Base-by-base conservation (phyloP, 257 asterid genomes). In the Galeopsis tetrahit region DNA sequence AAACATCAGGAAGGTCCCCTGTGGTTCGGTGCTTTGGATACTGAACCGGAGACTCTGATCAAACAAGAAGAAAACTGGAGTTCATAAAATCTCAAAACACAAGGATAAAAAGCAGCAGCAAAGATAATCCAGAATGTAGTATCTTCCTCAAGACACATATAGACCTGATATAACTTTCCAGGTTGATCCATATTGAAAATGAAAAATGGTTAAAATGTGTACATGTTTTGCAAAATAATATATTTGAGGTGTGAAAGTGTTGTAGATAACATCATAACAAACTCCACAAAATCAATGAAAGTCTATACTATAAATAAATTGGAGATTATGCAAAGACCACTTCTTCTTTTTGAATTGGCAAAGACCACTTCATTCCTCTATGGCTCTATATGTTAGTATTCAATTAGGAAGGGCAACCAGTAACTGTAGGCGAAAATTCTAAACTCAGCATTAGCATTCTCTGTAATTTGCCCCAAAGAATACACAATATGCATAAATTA, bases 31-130 rank as follows among this genome's bases (percentile, higher is more conserved):
- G 84, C 75, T 81, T 77, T 71, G 74, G 49, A 76, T 73, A 70
- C 33, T 79, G 78, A 39, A 51, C 44, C 44, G 78, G 82, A 33
- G 74, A 72, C 42, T 63, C 94, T 90, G 82, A 67, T 55, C 69
- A 75, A 68, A 52, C 36, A 51, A 73, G 71, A 59, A 65, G 39
- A 58, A 33, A 51, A 8, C 5, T 43, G 15, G 55, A 40, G 31
- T 55, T 36, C 11, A 35, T 44, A 38, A 13, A 11, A 13, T 17
- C 53, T 69, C 31, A 56, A 55, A 4, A 61, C 9, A 34, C 10
- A 69, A 61, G 31, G 52, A 59, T 33, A 56, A 59, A 65, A 73
- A 69, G 62, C 65, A 51, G 53, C 51, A 21, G 31, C 17, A 58
- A 14, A 39, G 38, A 28, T 4, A 17, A 51, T 68, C 67, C 59